Evolutionary conservation across 257 asterid species (phyloP).

Genomic region (Asclepias syriaca): DNA sequence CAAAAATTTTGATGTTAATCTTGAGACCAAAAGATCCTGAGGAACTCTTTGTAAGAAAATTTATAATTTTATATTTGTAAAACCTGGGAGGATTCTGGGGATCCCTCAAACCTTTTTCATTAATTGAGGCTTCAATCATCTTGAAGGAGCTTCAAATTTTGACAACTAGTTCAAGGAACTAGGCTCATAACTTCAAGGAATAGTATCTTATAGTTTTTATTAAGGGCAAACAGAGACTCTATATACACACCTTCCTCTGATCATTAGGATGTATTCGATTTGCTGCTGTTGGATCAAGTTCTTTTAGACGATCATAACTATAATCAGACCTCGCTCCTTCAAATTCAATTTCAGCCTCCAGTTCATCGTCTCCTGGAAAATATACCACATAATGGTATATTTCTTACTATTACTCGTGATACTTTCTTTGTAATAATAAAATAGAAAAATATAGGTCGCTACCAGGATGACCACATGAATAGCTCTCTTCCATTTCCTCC

Average conservation of each 20-base stretch:
- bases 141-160: not conserved
- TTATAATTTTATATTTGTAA: not conserved
- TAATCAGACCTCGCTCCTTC: constrained; percentile 26
- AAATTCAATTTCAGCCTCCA: constrained; percentile 31
- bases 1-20: too few species aligned
- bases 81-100: not conserved
- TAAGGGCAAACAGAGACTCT: not conserved
- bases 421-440: not conserved
- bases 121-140: not conserved
- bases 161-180: not conserved
- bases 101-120: not conserved
- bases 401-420: not conserved
- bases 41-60: not conserved
- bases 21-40: not conserved
- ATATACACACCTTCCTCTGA: constrained; percentile 63
- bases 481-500: constrained; percentile 47
- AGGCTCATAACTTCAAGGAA: not conserved
- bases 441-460: constrained; percentile 2
- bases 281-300: constrained; percentile 80
- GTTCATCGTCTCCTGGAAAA: constrained; percentile 42
- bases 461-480: constrained; percentile 48
- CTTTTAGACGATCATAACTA: constrained; percentile 51
- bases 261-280: constrained; percentile 90
- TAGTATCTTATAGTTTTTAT: not conserved
- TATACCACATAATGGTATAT: constrained; percentile 8